Evolutionary conservation across 331 rosid genomes (phyloP), one percentile per base, ranked within the genome.

Genomic region (Spiraea crenata): DNA sequence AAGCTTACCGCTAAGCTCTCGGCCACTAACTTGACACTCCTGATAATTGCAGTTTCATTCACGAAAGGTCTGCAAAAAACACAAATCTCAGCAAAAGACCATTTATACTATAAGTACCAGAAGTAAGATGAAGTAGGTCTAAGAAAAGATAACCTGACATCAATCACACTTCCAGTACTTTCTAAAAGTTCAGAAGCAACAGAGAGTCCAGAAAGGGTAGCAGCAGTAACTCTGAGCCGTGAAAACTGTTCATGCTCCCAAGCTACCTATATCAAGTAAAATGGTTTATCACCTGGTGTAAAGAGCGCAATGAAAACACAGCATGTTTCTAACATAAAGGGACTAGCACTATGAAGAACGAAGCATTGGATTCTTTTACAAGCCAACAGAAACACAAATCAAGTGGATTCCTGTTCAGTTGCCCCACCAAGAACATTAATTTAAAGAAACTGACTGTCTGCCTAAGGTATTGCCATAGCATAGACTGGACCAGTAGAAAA

Each of bases 211-310:
- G 98, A 95, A 61, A 95, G 83, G 63, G 99, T 95, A 66, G 95
- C 96, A 49, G 99, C 99, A 69, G 99, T 95, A 79, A 95, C 96
- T 82, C 99, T 85, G 74, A 95, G 80, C 86, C 96, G 86, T 71
- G 99, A 95, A 80, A 95, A 91, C 75, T 95, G 98, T 77, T 95
- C 99, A 69, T 95, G 99, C 89, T 95, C 98, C 99, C 99, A 95
- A 76, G 99, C 99, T 83, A 95, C 99, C 99, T 91, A 88, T 86
- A 89, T 69, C 83, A 81, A 57, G 76, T 69, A 73, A 81, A 67
- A 61, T 73, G 72, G 76, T 80, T 86, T 68, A 85, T 75, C 64
- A 73, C 76, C 73, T 39, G 76, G 62, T 77, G 79, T 74, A 65
- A 63, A 74, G 77, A 41, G 48, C 3, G 4, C 49, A 5, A 52